Evolutionary conservation across 2,329 filamentous ascomycete species (phyloP).

Genomic region (Blastomyces gilchristii): DNA sequence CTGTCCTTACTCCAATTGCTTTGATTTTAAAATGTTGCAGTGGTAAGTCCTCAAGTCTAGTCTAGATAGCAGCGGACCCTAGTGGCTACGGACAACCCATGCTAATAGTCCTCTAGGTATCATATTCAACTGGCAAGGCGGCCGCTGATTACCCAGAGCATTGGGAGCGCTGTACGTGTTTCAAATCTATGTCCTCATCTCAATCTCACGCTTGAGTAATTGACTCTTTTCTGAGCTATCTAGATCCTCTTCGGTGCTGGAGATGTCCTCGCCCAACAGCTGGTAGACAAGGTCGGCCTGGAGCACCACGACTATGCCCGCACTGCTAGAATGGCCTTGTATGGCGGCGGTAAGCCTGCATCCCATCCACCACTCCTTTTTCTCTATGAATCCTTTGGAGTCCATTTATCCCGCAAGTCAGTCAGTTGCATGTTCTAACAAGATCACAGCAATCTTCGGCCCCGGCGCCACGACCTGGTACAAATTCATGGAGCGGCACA

Average conservation of each 20-base stretch:
- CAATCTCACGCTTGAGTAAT: background rate
- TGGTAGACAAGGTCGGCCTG: slow-evolving; percentile 69
- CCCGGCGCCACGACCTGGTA: slow-evolving; percentile 84
- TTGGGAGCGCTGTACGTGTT: slow-evolving; percentile 62
- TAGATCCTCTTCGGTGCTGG: slow-evolving; percentile 82
- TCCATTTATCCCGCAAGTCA: background rate
- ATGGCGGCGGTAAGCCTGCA: slow-evolving; percentile 36
- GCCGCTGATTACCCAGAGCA: slow-evolving; percentile 78
- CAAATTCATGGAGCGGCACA: slow-evolving; percentile 60
- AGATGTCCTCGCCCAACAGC: slow-evolving; percentile 82
- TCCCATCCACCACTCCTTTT: background rate
- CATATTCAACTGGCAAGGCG: slow-evolving; percentile 68
- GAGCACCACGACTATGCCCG: slow-evolving; percentile 58
- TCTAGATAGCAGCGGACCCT: background rate
- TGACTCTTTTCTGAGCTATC: background rate
- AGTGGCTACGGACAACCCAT: slow-evolving; percentile 11
- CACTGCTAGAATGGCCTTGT: slow-evolving; percentile 41
- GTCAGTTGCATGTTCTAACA: background rate
- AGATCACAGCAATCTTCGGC: slow-evolving; percentile 62
- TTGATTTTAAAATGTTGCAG: slow-evolving; percentile 28
- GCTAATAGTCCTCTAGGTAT: slow-evolving; percentile 51
- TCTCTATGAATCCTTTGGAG: background rate
- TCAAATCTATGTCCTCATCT: background rate
- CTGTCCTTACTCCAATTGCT: background rate
- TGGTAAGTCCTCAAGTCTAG: slow-evolving; percentile 25